phyloP scores from a whole-genome alignment of 2,329 filamentous ascomycete genomes.

The Aspergillus amoenus region DNA sequence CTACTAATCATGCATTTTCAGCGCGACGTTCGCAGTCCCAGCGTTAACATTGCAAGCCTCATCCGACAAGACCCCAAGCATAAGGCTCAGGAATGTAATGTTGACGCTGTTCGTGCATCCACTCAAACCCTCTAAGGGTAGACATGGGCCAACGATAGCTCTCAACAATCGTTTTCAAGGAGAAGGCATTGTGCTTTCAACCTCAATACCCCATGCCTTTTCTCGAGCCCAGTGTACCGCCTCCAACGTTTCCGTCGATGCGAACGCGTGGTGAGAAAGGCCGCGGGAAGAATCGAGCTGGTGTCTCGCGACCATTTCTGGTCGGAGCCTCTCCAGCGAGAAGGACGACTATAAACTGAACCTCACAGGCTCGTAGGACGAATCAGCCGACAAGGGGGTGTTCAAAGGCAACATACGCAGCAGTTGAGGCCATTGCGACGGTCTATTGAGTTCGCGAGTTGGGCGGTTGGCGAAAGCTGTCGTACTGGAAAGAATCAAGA shows the following conservation, averaged over 20 bases:
- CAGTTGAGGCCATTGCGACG: slow-evolving; percentile 60
- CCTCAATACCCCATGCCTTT: slow-evolving; percentile 72
- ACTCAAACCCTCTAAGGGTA: slow-evolving; percentile 14
- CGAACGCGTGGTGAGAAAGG: slow-evolving; percentile 28
- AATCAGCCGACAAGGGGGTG: slow-evolving; percentile 35
- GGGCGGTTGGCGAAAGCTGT: slow-evolving; percentile 39
- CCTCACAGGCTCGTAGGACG: slow-evolving; percentile 45
- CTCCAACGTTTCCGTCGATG: slow-evolving; percentile 22
- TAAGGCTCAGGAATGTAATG: slow-evolving; percentile 53
- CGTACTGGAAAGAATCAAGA: slow-evolving; percentile 28
- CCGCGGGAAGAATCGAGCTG: slow-evolving; percentile 75
- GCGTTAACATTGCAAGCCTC: slow-evolving; percentile 50
- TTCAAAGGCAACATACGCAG: slow-evolving; percentile 57
- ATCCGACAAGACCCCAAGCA: slow-evolving; percentile 72
- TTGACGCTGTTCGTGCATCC: slow-evolving; percentile 43
- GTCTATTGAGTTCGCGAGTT: slow-evolving; percentile 44
- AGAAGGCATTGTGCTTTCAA: slow-evolving; percentile 67
- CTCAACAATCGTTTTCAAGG: slow-evolving; percentile 73
- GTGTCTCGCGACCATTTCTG: slow-evolving; percentile 48
- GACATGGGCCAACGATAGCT: slow-evolving; percentile 31
- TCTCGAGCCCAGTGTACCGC: slow-evolving; percentile 56
- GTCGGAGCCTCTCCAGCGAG: slow-evolving; percentile 66
- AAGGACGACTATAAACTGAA: slow-evolving; percentile 77
- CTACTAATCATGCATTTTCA: slow-evolving; percentile 31
- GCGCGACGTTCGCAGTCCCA: slow-evolving; percentile 25